A percentile compares a stretch with the other conserved stretches of the same genome.
Conservation (phyloP, 2,329 filamentous ascomycete species). For the Colletotrichum lindemuthianum region DNA sequence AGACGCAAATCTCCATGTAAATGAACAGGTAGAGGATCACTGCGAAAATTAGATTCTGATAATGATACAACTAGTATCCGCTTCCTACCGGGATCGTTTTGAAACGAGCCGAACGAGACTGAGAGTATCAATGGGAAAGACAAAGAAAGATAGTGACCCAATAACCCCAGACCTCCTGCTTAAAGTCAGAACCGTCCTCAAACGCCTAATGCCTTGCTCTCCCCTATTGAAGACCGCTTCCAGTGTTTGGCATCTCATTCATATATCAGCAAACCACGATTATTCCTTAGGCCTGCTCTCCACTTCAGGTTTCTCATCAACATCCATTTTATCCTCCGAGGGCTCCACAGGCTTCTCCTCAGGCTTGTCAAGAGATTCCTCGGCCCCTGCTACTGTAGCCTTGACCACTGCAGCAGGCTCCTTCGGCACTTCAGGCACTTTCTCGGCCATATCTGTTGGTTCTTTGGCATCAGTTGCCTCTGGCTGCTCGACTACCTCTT, state of each 20-base stretch:
- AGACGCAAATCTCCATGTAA: no score
- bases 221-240: no score
- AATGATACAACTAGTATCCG: no score
- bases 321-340: constrained; percentile 38
- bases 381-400: no score
- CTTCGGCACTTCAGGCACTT: constrained; percentile 5
- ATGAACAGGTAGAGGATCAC: no score
- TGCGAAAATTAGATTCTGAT: no score
- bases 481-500: constrained; percentile 35
- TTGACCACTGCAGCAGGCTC: constrained; percentile 39
- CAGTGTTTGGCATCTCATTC: constrained; percentile 16
- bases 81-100: no score
- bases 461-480: constrained; percentile 36
- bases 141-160: background rate
- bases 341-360: constrained; percentile 34
- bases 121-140: no score
- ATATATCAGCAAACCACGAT: background rate
- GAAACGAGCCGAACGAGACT: no score
- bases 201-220: no score
- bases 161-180: background rate
- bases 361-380: constrained; percentile 31
- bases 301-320: constrained; percentile 34
- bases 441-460: background rate
- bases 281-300: constrained; percentile 24
- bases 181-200: background rate